Evolutionary conservation across 352 stramenopile species (phyloP), one percentile per base, ranked within the genome.

Genomic region (Hyaloperonospora arabidopsidis): DNA sequence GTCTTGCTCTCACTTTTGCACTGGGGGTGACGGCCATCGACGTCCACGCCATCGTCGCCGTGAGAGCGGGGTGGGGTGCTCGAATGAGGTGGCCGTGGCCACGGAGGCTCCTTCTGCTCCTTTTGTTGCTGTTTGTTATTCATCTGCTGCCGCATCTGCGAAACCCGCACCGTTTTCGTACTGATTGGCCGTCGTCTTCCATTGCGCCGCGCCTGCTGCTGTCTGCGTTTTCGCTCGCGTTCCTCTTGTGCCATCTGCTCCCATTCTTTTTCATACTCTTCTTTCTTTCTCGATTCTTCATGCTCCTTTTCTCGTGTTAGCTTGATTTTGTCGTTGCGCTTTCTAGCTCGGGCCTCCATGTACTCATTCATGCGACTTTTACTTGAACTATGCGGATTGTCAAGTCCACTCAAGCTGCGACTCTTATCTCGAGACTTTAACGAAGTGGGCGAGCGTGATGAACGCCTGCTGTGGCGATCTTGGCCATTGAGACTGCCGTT

Each of bases 341-440:
- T 92, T 46, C 67, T 82, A 10, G 79, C 78, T 1, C 84, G 84
- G 25, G 67, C 74, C 41, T 94, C 81, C 84, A 94, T 94, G 61
- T 94, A 94, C 49, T 87, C 74, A 47, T 94, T 94, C 84, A 94
- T 94, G 21, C 84, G 81, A 45, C 74, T 90, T 57, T 85, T 85
- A 25, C 72, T 84, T 12, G 63, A 66, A 11, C 54, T 61, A 39
- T 70, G 65, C 22, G 57, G 47, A 49, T 55, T 55, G n/a, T 73
- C 59, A 52, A 48, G 44, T 52, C 57, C 59, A 45, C 67, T 67
- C 18, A 74, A 46, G 44, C 67, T 77, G 49, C 68, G 65, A 48
- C 43, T 69, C 36, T 79, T 82, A 50, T 77, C 70, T 63, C 61
- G 64, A 56, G 35, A 57, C 41, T 74, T 69, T 6, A 57, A 73